Evolutionary conservation across 2,329 filamentous ascomycete genomes (phyloP).

Genomic region (Cladosporium phlei): DNA sequence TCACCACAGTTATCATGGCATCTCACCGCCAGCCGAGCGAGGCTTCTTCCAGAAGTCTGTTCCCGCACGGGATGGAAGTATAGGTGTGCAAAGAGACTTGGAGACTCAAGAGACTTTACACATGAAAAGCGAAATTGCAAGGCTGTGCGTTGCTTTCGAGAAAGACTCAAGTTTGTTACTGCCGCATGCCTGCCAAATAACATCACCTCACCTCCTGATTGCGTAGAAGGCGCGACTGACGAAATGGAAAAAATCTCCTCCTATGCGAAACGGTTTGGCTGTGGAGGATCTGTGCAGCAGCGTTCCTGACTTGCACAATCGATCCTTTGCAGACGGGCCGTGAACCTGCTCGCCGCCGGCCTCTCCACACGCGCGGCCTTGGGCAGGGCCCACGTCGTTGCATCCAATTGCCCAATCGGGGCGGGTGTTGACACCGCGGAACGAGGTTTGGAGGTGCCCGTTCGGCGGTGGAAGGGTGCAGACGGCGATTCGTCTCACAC

Average conservation of each 20-base stretch:
- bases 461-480: background rate
- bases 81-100: too few relatives aligned
- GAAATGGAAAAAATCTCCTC: conserved; percentile 10
- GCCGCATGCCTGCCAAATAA: too few relatives aligned
- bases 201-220: too few relatives aligned
- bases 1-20: too few relatives aligned
- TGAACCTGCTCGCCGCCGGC: background rate
- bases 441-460: background rate
- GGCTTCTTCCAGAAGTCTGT: background rate
- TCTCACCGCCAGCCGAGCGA: too few relatives aligned
- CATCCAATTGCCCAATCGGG: conserved; percentile 2
- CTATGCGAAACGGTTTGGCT: conserved; percentile 7
- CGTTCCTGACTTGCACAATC: background rate
- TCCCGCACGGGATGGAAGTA: background rate
- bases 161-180: too few relatives aligned
- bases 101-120: background rate
- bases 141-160: too few relatives aligned
- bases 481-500: background rate
- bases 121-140: background rate
- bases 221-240: too few relatives aligned
- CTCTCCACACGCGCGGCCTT: conserved; percentile 10
- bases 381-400: conserved; percentile 1
- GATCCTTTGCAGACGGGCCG: conserved; percentile 11
- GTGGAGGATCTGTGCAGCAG: conserved; percentile 9
- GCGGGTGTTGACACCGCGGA: conserved; percentile 8